Conservation (phyloP, 441 rosid genomes). For the Daphne laureola region DNA sequence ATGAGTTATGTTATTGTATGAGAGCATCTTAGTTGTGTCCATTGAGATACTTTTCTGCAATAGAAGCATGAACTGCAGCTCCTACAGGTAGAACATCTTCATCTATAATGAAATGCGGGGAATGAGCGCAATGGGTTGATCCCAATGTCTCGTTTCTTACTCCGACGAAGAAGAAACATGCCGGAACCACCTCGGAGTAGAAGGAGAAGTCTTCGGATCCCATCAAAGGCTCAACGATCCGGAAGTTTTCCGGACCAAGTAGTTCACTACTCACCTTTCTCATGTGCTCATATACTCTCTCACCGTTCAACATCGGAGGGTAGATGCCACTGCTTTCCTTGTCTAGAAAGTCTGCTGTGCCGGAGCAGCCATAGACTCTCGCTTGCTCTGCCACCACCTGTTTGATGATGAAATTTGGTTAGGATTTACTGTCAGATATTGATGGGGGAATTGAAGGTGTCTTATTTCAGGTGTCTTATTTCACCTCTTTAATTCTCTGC, state of each 20-base stretch:
- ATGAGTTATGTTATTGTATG: no score
- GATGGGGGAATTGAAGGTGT: not conserved
- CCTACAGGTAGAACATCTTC: slow-evolving; percentile 49
- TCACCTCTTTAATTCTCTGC: slow-evolving; percentile 54
- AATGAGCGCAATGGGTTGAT: slow-evolving; percentile 29
- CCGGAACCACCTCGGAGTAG: slow-evolving; percentile 36
- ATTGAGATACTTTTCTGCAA: slow-evolving; percentile 41
- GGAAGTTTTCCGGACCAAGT: slow-evolving; percentile 36
- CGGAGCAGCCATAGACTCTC: slow-evolving; percentile 29
- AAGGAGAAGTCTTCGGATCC: slow-evolving; percentile 65
- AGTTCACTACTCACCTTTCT: slow-evolving; percentile 20
- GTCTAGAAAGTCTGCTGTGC: slow-evolving; percentile 20
- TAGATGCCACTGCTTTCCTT: slow-evolving; percentile 17
- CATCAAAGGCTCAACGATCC: slow-evolving; percentile 31
- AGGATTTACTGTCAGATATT: not conserved
- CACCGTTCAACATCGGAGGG: slow-evolving; percentile 46
- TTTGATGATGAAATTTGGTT: not conserved
- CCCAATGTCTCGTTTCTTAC: slow-evolving; percentile 34
- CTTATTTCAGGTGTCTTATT: not conserved
- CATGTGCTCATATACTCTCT: slow-evolving; percentile 23
- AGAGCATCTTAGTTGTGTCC: no score
- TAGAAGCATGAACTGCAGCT: slow-evolving; percentile 38
- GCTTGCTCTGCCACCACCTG: slow-evolving; percentile 17
- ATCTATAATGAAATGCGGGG: slow-evolving; percentile 42
- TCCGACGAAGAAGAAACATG: slow-evolving; percentile 36